Evolutionary conservation across 1,139 yeast species (phyloP), one percentile per base, ranked within the genome.

Genomic region (Suhomyces bokatorum): DNA sequence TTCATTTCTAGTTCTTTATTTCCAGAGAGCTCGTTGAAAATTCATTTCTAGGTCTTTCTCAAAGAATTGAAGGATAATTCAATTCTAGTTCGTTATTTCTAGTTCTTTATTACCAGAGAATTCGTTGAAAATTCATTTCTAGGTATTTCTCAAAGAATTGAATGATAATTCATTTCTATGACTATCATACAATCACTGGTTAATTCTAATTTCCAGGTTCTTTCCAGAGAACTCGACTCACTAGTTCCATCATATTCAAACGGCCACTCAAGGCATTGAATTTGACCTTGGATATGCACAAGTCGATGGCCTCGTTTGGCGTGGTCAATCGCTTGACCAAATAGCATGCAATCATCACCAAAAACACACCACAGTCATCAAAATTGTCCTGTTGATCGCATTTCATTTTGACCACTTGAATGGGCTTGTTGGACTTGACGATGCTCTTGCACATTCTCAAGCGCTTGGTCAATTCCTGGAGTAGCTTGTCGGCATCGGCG

Each of bases 351-450:
- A 67, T 63, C 78, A 73, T 73, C 26, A 71, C 57, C 39, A 70
- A 55, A 50, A 61, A 72, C 6, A 74, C 73, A 0, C 79, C 79
- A 53, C 79, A 74, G 53, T 74, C 79, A 51, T 73, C 78, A 39
- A 68, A 71, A 49, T 74, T 74, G 6, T 62, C 56, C 49, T 74
- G 79, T 49, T 74, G 79, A 50, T 69, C 71, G 42, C 76, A 71
- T 36, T 58, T 57, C 62, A 67, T 60, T 26, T 58, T 53, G 7
- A 60, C 45, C 1, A 70, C 47, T 32, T 59, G 54, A 14, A 72
- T 52, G 14, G 56, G 56, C 27, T 50, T 49, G 30, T 47, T 48
- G n/a, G 53, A 40, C 27, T 51, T 52, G 29, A 61, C 51, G 16
- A 64, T 49, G 15, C 48, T 46, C 30, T 55, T 56, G 38, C 67